A percentile compares a stretch with the other conserved stretches of the same genome.
Conservation (phyloP, 2,329 filamentous ascomycete species). For the Pleurostoma richardsiae region DNA sequence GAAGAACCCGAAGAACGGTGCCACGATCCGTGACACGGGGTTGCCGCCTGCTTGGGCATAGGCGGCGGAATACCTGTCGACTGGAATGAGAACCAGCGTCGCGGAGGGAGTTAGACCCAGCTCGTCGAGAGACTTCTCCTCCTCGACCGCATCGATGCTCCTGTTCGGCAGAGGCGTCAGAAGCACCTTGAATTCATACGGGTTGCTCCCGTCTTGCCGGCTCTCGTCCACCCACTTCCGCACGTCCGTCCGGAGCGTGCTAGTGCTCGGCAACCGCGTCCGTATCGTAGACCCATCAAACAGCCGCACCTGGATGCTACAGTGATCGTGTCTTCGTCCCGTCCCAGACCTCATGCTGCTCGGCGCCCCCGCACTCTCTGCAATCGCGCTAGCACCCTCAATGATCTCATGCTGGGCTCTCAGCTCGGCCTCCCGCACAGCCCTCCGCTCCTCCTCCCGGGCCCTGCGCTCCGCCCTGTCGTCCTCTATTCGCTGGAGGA, state of each 20-base stretch:
- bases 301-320: conserved; percentile 71
- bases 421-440: conserved; percentile 23
- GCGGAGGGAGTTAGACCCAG: conserved; percentile 74
- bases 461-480: conserved; percentile 66
- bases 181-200: conserved; percentile 82
- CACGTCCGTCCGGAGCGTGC: conserved; percentile 61
- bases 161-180: conserved; percentile 73
- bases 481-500: conserved; percentile 70
- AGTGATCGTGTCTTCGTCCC: conserved; percentile 25
- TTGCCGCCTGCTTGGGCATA: conserved; percentile 25
- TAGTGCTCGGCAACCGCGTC: conserved; percentile 59
- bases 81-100: conserved; percentile 75
- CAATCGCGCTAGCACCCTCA: conserved; percentile 21
- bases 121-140: conserved; percentile 60
- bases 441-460: conserved; percentile 45
- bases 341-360: conserved; percentile 17
- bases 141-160: conserved; percentile 69
- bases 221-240: conserved; percentile 71
- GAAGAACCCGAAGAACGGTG: conserved; percentile 22
- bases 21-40: conserved; percentile 17
- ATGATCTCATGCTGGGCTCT: conserved; percentile 19
- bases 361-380: conserved; percentile 20
- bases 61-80: conserved; percentile 41
- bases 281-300: conserved; percentile 81
- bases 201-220: conserved; percentile 49